phyloP scores from a whole-genome alignment of 1,284 basidiomycete genomes.

The Tremellales sp. region DNA sequence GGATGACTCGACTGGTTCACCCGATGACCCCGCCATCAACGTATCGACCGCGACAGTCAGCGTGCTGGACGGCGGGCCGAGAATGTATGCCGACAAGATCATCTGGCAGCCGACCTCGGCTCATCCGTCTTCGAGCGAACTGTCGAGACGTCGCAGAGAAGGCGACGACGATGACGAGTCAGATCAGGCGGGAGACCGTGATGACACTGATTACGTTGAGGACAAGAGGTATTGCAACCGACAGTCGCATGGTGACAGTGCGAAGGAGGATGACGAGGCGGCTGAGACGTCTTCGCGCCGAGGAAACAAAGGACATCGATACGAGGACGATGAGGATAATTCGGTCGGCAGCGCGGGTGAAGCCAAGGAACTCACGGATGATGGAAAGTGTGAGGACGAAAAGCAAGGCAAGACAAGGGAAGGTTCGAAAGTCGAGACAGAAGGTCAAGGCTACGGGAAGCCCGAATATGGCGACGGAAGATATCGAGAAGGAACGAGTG shows the following conservation, averaged over 20 bases:
- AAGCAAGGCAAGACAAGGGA: background rate
- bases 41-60: too few relatives aligned
- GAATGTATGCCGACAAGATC: background rate
- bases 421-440: background rate
- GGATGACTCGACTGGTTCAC: too few relatives aligned
- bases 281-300: too few relatives aligned
- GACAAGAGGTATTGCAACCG: too few relatives aligned
- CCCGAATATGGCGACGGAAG: background rate
- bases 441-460: too few relatives aligned
- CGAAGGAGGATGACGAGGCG: too few relatives aligned
- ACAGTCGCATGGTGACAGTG: too few relatives aligned
- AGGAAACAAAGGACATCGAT: background rate
- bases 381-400: background rate
- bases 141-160: background rate
- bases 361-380: background rate
- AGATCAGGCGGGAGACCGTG: conserved; percentile 1
- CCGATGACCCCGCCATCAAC: too few relatives aligned
- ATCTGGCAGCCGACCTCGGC: background rate
- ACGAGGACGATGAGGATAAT: conserved; percentile 4
- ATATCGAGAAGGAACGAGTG: background rate
- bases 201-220: too few relatives aligned
- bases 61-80: background rate
- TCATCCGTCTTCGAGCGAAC: background rate
- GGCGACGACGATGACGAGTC: background rate
- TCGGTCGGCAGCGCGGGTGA: background rate